Evolutionary conservation across 192 early-diverging fungal genomes (phyloP).

Genomic region (Coemansia sp.): DNA sequence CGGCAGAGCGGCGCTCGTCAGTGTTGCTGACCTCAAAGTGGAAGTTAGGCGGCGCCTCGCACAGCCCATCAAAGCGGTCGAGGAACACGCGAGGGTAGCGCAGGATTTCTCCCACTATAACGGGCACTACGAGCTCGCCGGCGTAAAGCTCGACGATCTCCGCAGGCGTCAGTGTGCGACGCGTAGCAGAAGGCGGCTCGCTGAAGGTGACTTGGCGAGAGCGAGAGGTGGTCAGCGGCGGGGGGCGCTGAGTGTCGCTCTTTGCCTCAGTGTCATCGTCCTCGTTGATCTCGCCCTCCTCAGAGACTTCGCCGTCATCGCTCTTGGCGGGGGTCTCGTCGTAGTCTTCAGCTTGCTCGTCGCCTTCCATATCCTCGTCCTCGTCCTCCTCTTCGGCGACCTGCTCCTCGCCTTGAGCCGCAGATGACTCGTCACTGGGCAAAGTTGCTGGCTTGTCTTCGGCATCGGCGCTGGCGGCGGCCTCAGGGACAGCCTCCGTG

Average conservation of each 20-base stretch:
- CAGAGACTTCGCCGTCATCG: slow-evolving; percentile 11
- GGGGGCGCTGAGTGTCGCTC: slow-evolving; percentile 12
- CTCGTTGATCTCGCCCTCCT: slow-evolving; percentile 38
- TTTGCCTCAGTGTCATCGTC: slow-evolving; percentile 13
- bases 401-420: slow-evolving; percentile 3
- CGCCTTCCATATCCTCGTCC: slow-evolving; percentile 22
- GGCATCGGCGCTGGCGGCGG: slow-evolving; percentile 19
- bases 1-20: slow-evolving; percentile 49
- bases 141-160: slow-evolving; percentile 54
- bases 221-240: slow-evolving; percentile 32
- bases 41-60: slow-evolving; percentile 61
- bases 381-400: slow-evolving; percentile 6
- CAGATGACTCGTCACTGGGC: slow-evolving; percentile 10
- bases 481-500: slow-evolving; percentile 31
- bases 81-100: slow-evolving; percentile 75
- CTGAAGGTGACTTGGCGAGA: slow-evolving; percentile 47
- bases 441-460: slow-evolving; percentile 4
- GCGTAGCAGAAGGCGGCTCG: slow-evolving; percentile 43
- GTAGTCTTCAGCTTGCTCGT: slow-evolving; percentile 24
- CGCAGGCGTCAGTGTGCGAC: slow-evolving; percentile 39
- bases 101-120: slow-evolving; percentile 60
- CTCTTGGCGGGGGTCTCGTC: slow-evolving; percentile 3
- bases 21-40: slow-evolving; percentile 52
- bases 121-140: slow-evolving; percentile 48
- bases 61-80: slow-evolving; percentile 69